These are phyloP conservation scores for Cicer cuneatum DNA, from an alignment of 306 rosid species.

Conservation along the genomic window DNA sequence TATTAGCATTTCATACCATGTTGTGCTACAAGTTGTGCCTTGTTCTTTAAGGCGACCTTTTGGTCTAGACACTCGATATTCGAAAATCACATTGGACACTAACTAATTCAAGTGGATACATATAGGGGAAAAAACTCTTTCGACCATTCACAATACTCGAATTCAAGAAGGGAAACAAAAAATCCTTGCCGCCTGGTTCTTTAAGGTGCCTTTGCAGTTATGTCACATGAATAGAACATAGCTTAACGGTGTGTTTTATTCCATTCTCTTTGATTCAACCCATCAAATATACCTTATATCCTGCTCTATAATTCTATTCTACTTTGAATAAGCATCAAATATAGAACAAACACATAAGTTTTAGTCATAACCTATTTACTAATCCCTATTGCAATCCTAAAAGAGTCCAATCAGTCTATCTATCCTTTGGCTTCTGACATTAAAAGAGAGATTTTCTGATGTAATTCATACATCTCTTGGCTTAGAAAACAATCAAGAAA, in stretches of 20 bases:
- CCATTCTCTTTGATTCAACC: neutral
- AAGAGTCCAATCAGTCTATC: neutral
- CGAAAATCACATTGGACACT: neutral
- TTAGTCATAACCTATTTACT: neutral
- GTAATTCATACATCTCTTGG: too few species aligned
- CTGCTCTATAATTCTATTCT: neutral
- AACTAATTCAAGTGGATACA: neutral
- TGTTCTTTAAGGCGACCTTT: neutral
- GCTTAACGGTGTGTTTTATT: neutral
- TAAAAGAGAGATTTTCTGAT: neutral
- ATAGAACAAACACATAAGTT: neutral
- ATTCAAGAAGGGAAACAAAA: neutral
- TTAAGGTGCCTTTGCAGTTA: neutral
- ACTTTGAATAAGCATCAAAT: neutral
- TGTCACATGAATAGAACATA: neutral
- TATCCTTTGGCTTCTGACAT: neutral
- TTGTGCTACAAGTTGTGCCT: neutral
- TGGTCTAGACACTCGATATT: neutral
- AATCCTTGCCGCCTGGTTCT: neutral
- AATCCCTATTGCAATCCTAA: neutral
- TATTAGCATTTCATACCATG: neutral
- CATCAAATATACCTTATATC: neutral
- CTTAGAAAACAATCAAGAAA: neutral
- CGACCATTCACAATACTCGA: neutral
- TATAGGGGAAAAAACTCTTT: neutral